These are phyloP conservation scores for Tuber borchii DNA, from an alignment of 495 filamentous ascomycete species.

Conservation along the genomic window DNA sequence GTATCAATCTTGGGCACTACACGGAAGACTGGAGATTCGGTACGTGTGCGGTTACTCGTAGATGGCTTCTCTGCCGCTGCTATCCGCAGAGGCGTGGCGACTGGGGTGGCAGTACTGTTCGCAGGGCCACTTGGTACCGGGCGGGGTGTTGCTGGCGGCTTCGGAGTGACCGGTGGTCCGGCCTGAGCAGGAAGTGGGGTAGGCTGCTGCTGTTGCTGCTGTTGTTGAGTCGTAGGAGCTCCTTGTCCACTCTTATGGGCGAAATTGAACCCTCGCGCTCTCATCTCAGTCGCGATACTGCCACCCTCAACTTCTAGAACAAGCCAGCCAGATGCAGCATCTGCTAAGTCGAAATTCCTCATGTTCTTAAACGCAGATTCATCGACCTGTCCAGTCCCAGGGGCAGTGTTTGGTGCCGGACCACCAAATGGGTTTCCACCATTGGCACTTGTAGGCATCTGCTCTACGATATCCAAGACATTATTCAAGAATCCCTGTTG, in stretches of 20 bases:
- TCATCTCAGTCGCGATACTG: slow-evolving; percentile 95
- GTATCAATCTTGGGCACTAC: slow-evolving; percentile 46
- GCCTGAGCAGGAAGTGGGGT: slow-evolving; percentile 48
- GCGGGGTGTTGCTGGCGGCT: slow-evolving; percentile 44
- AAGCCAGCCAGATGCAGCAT: slow-evolving; percentile 93
- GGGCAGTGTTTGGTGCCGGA: slow-evolving; percentile 58
- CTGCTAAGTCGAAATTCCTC: slow-evolving; percentile 99
- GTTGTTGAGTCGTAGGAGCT: slow-evolving; percentile 33
- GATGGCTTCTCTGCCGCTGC: slow-evolving; percentile 23
- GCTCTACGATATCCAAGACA: slow-evolving; percentile 80
- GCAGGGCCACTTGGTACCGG: slow-evolving; percentile 44
- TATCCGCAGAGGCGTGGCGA: slow-evolving; percentile 19
- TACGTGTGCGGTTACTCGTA: slow-evolving; percentile 45
- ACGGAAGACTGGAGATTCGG: slow-evolving; percentile 47
- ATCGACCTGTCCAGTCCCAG: slow-evolving; percentile 75
- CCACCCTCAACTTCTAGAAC: slow-evolving; percentile 91
- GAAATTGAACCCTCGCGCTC: slow-evolving; percentile 98
- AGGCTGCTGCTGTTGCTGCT: too few relatives aligned
- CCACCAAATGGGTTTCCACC: slow-evolving; percentile 96
- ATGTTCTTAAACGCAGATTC: slow-evolving; percentile 99
- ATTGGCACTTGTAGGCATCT: slow-evolving; percentile 90
- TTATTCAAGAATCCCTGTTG: slow-evolving; percentile 86
- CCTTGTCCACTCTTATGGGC: slow-evolving; percentile 71
- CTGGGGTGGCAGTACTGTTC: slow-evolving; percentile 46
- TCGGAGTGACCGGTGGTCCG: slow-evolving; percentile 41